These are phyloP conservation scores for Candida silvicultrix DNA, from an alignment of 805 yeast species.

Conservation along the genomic window DNA sequence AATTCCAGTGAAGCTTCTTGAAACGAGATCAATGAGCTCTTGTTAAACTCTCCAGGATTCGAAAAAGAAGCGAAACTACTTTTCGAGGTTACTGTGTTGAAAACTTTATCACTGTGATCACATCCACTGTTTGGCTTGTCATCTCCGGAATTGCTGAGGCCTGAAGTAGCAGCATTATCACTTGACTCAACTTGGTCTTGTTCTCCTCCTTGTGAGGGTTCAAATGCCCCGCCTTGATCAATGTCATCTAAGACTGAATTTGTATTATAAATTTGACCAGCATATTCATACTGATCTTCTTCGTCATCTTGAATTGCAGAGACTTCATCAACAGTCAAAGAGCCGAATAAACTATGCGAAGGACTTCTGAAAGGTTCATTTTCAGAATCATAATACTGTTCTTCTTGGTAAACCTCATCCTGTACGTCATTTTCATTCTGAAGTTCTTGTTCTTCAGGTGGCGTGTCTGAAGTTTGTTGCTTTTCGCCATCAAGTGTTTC, in stretches of 20 bases:
- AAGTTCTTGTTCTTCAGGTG: slow-evolving; percentile 1
- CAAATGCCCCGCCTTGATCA: background rate
- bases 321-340: slow-evolving; percentile 6
- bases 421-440: background rate
- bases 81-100: background rate
- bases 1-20: background rate
- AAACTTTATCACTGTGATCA: background rate
- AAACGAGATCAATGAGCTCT: background rate
- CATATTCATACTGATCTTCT: slow-evolving; percentile 10
- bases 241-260: background rate
- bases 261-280: background rate
- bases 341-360: slow-evolving; percentile 19
- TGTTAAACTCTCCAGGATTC: background rate
- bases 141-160: no score
- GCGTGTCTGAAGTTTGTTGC: no score
- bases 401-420: slow-evolving; percentile 5
- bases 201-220: background rate
- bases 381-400: slow-evolving; percentile 18
- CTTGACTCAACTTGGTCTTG: background rate
- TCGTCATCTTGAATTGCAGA: background rate
- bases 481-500: no score
- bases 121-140: slow-evolving; percentile 1
- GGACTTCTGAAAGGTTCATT: slow-evolving; percentile 20
- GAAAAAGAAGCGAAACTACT: background rate
- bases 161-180: no score